Evolutionary conservation across 164 flowering plant genomes (phyloP).

Genomic region (Kingdonia uniflora): DNA sequence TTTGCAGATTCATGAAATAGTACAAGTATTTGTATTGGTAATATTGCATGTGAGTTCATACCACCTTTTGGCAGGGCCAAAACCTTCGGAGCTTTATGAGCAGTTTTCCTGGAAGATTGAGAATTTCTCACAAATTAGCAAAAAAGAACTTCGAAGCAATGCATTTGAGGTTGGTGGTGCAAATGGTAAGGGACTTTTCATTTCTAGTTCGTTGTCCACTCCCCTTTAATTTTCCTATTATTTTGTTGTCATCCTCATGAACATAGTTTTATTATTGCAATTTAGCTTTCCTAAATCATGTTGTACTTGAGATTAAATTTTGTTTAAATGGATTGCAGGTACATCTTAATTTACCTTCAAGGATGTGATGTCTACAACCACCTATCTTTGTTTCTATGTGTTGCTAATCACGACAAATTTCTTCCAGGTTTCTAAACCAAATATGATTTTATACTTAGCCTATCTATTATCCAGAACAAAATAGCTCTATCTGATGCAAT

Average conservation of each 20-base stretch:
- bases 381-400: slow-evolving; percentile 95
- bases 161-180: slow-evolving; percentile 79
- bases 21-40: neutral
- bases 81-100: slow-evolving; percentile 70
- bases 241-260: neutral
- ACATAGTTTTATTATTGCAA: neutral
- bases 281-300: neutral
- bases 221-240: no score
- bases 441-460: neutral
- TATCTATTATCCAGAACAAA: slow-evolving; percentile 4
- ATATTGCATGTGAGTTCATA: neutral
- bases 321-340: slow-evolving; percentile 39
- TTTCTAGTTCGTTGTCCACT: neutral
- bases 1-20: no score
- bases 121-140: slow-evolving; percentile 64
- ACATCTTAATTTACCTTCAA: slow-evolving; percentile 91
- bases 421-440: slow-evolving; percentile 74
- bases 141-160: slow-evolving; percentile 77
- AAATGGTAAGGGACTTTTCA: slow-evolving; percentile 53
- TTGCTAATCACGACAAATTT: slow-evolving; percentile 97
- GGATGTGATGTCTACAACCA: slow-evolving; percentile 97
- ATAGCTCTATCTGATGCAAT: neutral
- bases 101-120: slow-evolving; percentile 85
- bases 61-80: slow-evolving; percentile 41
- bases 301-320: neutral